Evolutionary conservation across 2,329 filamentous ascomycete genomes (phyloP), one percentile per base, ranked within the genome.

Genomic region (Colletotrichum karsti): DNA sequence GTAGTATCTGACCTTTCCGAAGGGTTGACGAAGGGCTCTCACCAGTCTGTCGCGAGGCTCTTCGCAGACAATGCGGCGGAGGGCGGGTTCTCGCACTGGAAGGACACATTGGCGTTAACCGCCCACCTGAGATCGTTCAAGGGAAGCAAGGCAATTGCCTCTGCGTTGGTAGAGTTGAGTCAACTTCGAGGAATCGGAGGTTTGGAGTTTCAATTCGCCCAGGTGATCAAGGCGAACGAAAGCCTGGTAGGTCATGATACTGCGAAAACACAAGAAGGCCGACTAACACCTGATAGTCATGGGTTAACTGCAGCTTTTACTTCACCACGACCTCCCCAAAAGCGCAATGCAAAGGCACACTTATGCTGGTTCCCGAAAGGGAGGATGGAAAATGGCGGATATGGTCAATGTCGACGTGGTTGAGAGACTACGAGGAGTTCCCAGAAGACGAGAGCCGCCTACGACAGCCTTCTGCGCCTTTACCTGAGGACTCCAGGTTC

Each of bases 251-350:
- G 69, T 53, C 6, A 1, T 13, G 2, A 5, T 10, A 3, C 13
- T 24, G 20, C 1, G 22, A 33, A 10, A 12, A n/a, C 3, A 33
- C 48, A 35, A 1, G 13, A 2, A 12, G 35, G 18, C 18, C 13
- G 4, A 37, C 37, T 18, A 12, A 56, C 53, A 2, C 2, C 1
- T 0, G 10, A 2, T 7, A 70, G 69, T 22, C 44, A n/a, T 70
- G 67, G 67, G 10, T 71, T 2, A 39, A 64, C 28, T 67, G 69
- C 35, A 63, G 63, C 30, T 72, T 82, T 9, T 37, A 63, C 1
- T 82, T 82, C 62, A 70, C 65, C 28, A 82, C 80, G 0, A 35
- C 5, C 0, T 72, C 71, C 0, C 80, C 80, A 1, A 73, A 63
- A 2, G 75, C 76, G 0, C 73, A 18, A 0, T 78, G 79, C 51